phyloP scores from a whole-genome alignment of 208 protist genomes.

The Balamuthia mandrillaris region DNA sequence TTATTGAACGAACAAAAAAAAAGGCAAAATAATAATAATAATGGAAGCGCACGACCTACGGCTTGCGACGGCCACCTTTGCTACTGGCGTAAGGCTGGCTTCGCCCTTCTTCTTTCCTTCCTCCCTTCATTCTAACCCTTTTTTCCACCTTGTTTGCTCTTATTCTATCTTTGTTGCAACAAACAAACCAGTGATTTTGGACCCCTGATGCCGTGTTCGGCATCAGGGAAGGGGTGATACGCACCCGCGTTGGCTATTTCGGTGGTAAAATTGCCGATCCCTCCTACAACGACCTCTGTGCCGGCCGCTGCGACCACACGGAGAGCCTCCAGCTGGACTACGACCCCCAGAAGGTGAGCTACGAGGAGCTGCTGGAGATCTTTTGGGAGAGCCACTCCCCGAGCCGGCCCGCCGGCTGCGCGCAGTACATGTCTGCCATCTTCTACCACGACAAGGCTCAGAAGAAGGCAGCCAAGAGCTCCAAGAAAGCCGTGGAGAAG shows the following conservation, averaged over 20 bases:
- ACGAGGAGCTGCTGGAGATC: background rate
- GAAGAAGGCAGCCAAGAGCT: background rate
- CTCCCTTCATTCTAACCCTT: too few relatives aligned
- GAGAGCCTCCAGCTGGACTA: background rate
- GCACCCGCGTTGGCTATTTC: slow-evolving; percentile 1
- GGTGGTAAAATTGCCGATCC: background rate
- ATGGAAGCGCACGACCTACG: too few relatives aligned
- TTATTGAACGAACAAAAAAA: too few relatives aligned
- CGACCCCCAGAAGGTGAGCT: background rate
- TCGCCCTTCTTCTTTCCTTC: too few relatives aligned
- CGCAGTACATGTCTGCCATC: slow-evolving; percentile 55
- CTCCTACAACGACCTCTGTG: slow-evolving; percentile 4
- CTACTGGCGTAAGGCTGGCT: too few relatives aligned
- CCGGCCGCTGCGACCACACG: slow-evolving; percentile 9
- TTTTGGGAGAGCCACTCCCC: background rate
- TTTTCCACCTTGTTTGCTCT: too few relatives aligned
- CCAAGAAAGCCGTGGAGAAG: slow-evolving; percentile 6
- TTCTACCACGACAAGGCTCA: slow-evolving; percentile 48
- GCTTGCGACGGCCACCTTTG: too few relatives aligned
- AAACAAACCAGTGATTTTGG: slow-evolving; percentile 34
- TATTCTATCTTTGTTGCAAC: too few relatives aligned
- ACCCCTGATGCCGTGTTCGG: background rate
- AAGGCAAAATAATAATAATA: too few relatives aligned
- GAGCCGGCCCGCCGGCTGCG: background rate
- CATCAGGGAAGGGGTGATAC: background rate